Evolutionary conservation across 495 filamentous ascomycete genomes (phyloP), one percentile per base, ranked within the genome.

Genomic region (Aspergillus ellipticus): DNA sequence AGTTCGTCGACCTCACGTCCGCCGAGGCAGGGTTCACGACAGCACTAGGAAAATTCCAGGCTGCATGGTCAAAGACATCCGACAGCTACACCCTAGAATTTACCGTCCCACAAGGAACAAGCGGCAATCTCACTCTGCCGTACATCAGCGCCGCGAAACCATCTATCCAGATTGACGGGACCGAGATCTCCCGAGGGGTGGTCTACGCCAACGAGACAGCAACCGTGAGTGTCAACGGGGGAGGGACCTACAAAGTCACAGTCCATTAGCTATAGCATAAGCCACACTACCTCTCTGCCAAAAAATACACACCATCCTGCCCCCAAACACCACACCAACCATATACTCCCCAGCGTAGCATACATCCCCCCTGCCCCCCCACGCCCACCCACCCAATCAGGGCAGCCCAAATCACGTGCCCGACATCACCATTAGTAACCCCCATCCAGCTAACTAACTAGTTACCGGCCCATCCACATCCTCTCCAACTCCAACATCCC

Each of bases 1-100:
- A 71, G 43, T 71, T 84, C 49, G 81, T 75, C 3, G 74, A 77
- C 64, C 49, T 87, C 41, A 72, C 64, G 46, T 71, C 65, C 49
- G 82, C 73, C 0, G 68, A 79, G 57, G 83, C 79, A 16, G 84
- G 83, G 1, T 85, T 85, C 57, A 72, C 74, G 10, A 84, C 80
- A 0, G 62, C 64, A 9, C 63, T 83, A 21, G 83, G 83, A 2
- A 73, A 65, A 49, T 85, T 82, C 60, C 66, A 78, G 28, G 79
- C 65, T 5, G 50, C 57, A 26, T 75, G 72, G 72, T 58, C 17
- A 10, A 65, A 74, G 39, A 54, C 51, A 29, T 57, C 69, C 0
- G 59, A 68, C 61, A 60, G 64, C 39, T 72, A 71, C 65, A 67
- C 39, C 4, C 37, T 74, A 50, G 63, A 65, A 46, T 74, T 68